Percentiles rank a stretch among this genome's conserved stretches.
Conservation (phyloP, 495 filamentous ascomycete species). For the Penicillium angulare region DNA sequence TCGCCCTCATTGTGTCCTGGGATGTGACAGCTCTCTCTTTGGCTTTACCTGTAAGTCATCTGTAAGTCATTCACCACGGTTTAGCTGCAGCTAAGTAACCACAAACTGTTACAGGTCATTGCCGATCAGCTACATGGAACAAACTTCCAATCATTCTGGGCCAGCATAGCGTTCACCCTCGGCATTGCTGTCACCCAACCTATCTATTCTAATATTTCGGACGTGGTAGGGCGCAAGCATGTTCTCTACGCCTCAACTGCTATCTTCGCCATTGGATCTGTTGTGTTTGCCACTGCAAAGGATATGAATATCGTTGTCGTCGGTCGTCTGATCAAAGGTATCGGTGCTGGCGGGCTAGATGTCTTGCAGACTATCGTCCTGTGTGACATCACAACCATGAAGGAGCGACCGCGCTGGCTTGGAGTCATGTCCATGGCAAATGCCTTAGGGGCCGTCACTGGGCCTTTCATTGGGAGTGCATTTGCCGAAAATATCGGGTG, state of each 20-base stretch:
- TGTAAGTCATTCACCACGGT: too few species aligned
- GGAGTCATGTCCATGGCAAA: conserved; percentile 24
- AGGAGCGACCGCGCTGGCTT: conserved; percentile 35
- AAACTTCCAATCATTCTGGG: conserved; percentile 54
- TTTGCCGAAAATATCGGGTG: conserved; percentile 41
- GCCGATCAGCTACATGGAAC: conserved; percentile 38
- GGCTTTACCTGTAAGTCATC: too few species aligned
- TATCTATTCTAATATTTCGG: conserved; percentile 40
- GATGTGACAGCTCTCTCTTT: too few species aligned
- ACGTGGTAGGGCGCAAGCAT: conserved; percentile 52
- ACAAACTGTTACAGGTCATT: neutral
- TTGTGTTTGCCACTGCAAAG: conserved; percentile 34
- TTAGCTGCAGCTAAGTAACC: too few species aligned
- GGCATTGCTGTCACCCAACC: conserved; percentile 34
- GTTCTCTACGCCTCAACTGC: conserved; percentile 37
- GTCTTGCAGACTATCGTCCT: conserved; percentile 34
- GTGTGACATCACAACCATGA: conserved; percentile 38
- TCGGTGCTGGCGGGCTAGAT: conserved; percentile 34
- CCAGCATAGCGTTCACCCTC: conserved; percentile 44
- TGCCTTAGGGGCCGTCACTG: conserved; percentile 28
- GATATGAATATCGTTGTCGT: conserved; percentile 33
- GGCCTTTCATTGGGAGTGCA: conserved; percentile 33
- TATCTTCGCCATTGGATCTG: conserved; percentile 43
- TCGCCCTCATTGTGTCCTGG: too few species aligned
- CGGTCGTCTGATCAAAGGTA: conserved; percentile 33